These are phyloP conservation scores for Nemania sp. DNA, from an alignment of 2,329 filamentous ascomycete genomes.

Conservation along the genomic window DNA sequence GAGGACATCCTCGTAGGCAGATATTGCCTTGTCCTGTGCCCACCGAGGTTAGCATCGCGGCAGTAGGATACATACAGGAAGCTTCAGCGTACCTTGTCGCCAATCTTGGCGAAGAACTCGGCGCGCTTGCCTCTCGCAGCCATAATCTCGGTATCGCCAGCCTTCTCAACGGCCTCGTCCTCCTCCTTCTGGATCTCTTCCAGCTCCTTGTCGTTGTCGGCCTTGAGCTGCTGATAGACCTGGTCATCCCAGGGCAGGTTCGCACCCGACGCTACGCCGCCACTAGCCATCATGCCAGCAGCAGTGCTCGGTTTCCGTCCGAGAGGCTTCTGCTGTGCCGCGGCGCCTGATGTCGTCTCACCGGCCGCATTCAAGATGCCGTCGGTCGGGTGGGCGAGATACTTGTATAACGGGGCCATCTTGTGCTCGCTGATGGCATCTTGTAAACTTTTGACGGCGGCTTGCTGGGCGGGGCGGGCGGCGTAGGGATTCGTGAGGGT, in stretches of 20 bases:
- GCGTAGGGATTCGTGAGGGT: slow-evolving; percentile 85
- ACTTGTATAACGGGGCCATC: slow-evolving; percentile 89
- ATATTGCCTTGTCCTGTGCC: slow-evolving; percentile 87
- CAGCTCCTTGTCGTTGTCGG: slow-evolving; percentile 82
- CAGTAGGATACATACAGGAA: neutral
- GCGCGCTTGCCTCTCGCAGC: slow-evolving; percentile 93
- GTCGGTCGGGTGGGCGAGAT: slow-evolving; percentile 83
- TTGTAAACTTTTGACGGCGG: slow-evolving; percentile 78
- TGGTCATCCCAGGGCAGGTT: slow-evolving; percentile 91
- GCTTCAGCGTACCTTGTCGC: slow-evolving; percentile 81
- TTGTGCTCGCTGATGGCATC: slow-evolving; percentile 86
- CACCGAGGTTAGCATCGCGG: neutral
- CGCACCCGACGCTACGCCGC: slow-evolving; percentile 71
- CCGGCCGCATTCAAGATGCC: slow-evolving; percentile 83
- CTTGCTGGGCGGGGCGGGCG: slow-evolving; percentile 73
- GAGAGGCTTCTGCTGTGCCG: slow-evolving; percentile 64
- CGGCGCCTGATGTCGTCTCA: slow-evolving; percentile 67
- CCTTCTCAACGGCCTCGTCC: slow-evolving; percentile 94
- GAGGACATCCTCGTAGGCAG: slow-evolving; percentile 90
- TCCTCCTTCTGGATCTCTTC: slow-evolving; percentile 85
- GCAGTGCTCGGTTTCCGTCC: slow-evolving; percentile 74
- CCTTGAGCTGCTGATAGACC: slow-evolving; percentile 81
- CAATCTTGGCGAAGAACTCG: slow-evolving; percentile 94
- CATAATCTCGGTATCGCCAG: slow-evolving; percentile 94
- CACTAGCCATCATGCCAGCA: slow-evolving; percentile 80